Percentiles rank a stretch among this genome's conserved stretches.
These are phyloP conservation scores for Neurospora intermedia DNA, from an alignment of 495 filamentous ascomycete species.

Conservation along the genomic window DNA sequence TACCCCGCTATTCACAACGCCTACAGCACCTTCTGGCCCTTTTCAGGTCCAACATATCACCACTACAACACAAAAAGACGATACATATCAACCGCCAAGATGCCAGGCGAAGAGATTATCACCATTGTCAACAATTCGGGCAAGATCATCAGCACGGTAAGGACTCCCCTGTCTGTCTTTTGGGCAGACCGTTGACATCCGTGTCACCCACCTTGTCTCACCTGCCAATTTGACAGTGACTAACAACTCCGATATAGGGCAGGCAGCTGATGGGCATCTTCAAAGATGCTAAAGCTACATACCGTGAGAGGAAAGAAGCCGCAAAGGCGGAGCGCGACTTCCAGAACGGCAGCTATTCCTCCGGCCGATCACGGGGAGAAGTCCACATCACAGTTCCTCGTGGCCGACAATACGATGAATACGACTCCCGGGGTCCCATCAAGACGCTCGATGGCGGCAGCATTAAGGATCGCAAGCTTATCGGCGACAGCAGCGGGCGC, in stretches of 20 bases:
- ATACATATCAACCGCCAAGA: constrained; percentile 17
- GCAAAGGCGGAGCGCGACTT: constrained; percentile 53
- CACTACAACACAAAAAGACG: not conserved
- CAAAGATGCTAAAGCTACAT: constrained; percentile 77
- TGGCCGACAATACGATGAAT: constrained; percentile 16
- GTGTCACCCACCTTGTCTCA: constrained; percentile 1
- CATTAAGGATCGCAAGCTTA: constrained; percentile 5
- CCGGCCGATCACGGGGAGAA: constrained; percentile 2
- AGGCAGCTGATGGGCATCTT: constrained; percentile 81
- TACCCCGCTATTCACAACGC: not conserved
- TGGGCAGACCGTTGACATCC: not conserved
- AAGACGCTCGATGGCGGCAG: not conserved
- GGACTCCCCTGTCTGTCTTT: constrained; percentile 15
- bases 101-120: constrained; percentile 56
- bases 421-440: not conserved
- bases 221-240: constrained; percentile 1
- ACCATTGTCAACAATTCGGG: constrained; percentile 88
- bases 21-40: not conserved
- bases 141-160: constrained; percentile 83
- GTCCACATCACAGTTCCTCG: constrained; percentile 4
- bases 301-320: constrained; percentile 71
- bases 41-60: not conserved
- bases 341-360: not conserved
- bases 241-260: constrained; percentile 41
- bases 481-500: constrained; percentile 12